These are phyloP conservation scores for Pyrenophora teres DNA, from an alignment of 2,329 filamentous ascomycete genomes.

Conservation along the genomic window DNA sequence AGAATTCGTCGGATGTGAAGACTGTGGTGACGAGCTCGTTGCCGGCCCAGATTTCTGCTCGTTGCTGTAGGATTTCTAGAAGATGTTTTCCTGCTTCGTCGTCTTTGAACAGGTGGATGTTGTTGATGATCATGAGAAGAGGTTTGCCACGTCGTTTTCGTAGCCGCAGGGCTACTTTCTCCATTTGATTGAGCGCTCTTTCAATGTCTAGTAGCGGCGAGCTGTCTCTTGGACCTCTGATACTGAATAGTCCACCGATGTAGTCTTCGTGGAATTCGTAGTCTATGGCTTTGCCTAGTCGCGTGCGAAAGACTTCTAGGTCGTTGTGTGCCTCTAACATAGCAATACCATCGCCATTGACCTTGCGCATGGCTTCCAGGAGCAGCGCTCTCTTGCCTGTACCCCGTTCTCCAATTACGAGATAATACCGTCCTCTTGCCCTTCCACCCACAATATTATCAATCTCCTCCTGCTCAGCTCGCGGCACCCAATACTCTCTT, in stretches of 20 bases:
- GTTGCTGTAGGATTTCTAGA: conserved; percentile 89
- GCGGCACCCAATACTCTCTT: conserved; percentile 75
- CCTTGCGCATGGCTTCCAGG: conserved; percentile 89
- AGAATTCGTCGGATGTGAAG: conserved; percentile 96
- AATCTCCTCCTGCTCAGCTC: conserved; percentile 78
- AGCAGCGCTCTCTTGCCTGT: conserved; percentile 96
- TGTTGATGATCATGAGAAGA: conserved; percentile 88
- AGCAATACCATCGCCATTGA: conserved; percentile 82
- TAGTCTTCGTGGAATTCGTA: conserved; percentile 98
- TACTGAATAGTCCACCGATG: conserved; percentile 92
- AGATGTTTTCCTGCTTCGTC: conserved; percentile 88
- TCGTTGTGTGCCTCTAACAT: conserved; percentile 98
- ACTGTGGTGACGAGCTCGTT: conserved; percentile 86
- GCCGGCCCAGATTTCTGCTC: conserved; percentile 94
- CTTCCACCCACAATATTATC: conserved; percentile 79
- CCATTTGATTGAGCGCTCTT: conserved; percentile 92
- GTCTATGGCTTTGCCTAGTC: conserved; percentile 90
- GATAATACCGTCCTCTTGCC: conserved; percentile 79
- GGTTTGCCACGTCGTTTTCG: conserved; percentile 67
- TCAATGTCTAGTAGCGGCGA: conserved; percentile 94
- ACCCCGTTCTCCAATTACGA: conserved; percentile 92
- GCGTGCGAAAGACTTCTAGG: conserved; percentile 89
- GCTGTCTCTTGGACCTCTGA: conserved; percentile 86
- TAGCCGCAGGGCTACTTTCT: conserved; percentile 84
- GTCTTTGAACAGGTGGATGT: conserved; percentile 86